Evolutionary conservation across 805 yeast species (phyloP), one percentile per base, ranked within the genome.

Genomic region (Wickerhamomyces ciferrii): DNA sequence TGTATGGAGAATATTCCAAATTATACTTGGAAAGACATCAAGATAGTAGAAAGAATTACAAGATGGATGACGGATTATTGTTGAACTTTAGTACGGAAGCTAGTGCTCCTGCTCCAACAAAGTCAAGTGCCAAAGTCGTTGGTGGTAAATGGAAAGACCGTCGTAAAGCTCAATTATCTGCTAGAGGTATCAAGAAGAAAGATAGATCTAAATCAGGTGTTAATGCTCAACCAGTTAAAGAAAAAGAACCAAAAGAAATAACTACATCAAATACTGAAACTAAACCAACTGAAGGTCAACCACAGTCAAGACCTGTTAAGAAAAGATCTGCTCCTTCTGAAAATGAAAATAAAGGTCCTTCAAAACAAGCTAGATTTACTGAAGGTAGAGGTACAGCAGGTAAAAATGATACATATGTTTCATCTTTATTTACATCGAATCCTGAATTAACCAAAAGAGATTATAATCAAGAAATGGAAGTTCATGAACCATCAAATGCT

Each of bases 131-230:
- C 7, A 80, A 75, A 58, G 75, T 81, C 2, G 70, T 76, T 2
- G 92, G 92, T 34, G 96, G 95, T 15, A 76, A 75, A 52, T 88
- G 96, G 96, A 83, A 78, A 55, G 95, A 88, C 47, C 75, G 96
- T 51, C 70, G 94, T 55, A 79, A 78, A 39, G 60, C 57, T 14
- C 58, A 50, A 42, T 34, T 56, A 14, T 48, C 49, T 35, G 54
- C 56, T 11, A 55, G 50, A 44, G 62, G 61, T 36, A 19, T 56
- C 35, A 52, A 48, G 42, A 53, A 47, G 17, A 51, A 40, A 36
- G 48, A 50, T 19, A 47, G 44, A 19, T 34, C 44, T 9, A 37
- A 21, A 6, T 20, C 23, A 18, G 52, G 47, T 23, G 46, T 34
- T 5, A 52, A 52, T 3, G n/a, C 51, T 14, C 45, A 42, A 2